phyloP scores from a whole-genome alignment of 768 basidiomycete species.

The Coprinopsis strossmayeri region DNA sequence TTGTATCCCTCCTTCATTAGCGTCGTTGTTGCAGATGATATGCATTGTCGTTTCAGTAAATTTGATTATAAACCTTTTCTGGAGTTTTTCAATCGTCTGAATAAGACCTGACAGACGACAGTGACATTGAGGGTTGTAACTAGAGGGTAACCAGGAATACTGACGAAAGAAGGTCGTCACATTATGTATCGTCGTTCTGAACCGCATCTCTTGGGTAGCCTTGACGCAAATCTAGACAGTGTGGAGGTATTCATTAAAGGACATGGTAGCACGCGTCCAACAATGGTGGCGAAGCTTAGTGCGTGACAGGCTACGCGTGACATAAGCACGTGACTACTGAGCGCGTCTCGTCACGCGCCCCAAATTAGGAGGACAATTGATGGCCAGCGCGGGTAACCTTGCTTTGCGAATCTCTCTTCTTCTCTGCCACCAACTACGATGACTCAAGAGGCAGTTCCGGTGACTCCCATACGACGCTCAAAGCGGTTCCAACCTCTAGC shows the following conservation, averaged over 20 bases:
- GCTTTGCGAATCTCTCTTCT: too few relatives aligned
- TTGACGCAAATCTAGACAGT: too few relatives aligned
- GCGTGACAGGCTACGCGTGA: neutral
- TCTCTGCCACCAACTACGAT: too few relatives aligned
- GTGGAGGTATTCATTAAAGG: too few relatives aligned
- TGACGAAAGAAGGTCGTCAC: constrained; percentile 28
- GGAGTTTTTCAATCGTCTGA: constrained; percentile 76
- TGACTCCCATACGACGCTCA: constrained; percentile 23
- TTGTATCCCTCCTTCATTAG: constrained; percentile 78
- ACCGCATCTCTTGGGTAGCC: too few relatives aligned
- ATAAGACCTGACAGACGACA: constrained; percentile 49
- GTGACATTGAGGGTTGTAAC: neutral
- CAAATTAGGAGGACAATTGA: neutral
- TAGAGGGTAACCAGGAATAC: neutral
- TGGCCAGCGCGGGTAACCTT: neutral
- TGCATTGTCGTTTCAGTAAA: constrained; percentile 70
- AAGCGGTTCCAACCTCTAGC: constrained; percentile 25
- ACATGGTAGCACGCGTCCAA: too few relatives aligned
- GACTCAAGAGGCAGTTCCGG: too few relatives aligned
- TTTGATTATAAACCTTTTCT: constrained; percentile 79
- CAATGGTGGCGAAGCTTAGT: neutral
- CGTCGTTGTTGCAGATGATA: constrained; percentile 78
- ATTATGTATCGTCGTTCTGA: constrained; percentile 24
- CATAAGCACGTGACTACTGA: neutral
- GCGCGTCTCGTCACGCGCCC: neutral